A percentile compares a stretch with the other conserved stretches of the same genome.
Conservation (phyloP, 2,329 filamentous ascomycete genomes). For the Fusarium nygamai region DNA sequence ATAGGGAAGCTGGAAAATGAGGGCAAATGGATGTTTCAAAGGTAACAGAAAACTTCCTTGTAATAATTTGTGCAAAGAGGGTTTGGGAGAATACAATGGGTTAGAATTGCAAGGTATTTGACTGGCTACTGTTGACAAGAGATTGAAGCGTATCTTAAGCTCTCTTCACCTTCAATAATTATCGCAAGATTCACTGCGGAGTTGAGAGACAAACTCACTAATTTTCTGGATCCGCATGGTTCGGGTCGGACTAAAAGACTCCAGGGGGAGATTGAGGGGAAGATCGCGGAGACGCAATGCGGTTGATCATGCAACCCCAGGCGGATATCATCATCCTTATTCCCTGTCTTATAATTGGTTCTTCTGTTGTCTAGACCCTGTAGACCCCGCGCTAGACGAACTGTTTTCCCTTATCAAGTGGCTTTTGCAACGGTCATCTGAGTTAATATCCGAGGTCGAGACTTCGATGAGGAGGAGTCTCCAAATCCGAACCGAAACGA, state of each 20-base stretch:
- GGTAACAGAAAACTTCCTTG: background rate
- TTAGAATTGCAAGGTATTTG: background rate
- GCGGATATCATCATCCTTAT: background rate
- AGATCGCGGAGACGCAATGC: slow-evolving; percentile 15
- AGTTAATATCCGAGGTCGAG: background rate
- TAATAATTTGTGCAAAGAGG: background rate
- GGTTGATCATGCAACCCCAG: background rate
- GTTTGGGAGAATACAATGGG: too few species aligned
- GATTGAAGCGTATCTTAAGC: slow-evolving; percentile 8
- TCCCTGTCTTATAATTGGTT: background rate
- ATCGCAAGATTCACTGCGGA: background rate
- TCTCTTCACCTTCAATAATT: background rate
- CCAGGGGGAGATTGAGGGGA: slow-evolving; percentile 23
- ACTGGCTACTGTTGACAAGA: background rate
- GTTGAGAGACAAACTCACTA: background rate
- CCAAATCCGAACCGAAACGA: slow-evolving; percentile 16
- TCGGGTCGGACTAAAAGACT: slow-evolving; percentile 10
- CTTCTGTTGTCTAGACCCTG: background rate
- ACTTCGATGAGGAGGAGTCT: background rate
- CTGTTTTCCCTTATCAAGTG: background rate
- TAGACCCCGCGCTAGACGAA: background rate
- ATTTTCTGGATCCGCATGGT: background rate
- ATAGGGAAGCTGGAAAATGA: too few species aligned
- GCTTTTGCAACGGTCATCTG: background rate
- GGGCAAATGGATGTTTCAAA: rapidly evolving